Percentiles rank a stretch among this genome's conserved stretches.
Evolutionary conservation across 306 rosid genomes (phyloP).

Genomic region (Abrus pulchellus): DNA sequence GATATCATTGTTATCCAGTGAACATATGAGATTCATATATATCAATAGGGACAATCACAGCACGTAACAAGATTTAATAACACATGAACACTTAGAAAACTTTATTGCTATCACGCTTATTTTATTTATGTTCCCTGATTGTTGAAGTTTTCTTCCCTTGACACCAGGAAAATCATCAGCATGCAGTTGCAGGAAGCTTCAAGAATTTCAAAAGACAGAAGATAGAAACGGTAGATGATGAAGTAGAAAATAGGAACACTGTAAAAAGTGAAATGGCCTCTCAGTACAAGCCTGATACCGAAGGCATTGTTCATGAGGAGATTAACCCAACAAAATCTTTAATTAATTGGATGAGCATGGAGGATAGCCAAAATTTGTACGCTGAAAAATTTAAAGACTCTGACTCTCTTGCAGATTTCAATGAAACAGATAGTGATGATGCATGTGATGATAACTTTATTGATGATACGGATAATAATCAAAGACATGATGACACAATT

Average conservation of each 20-base stretch:
- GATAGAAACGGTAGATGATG: constrained; percentile 46
- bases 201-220: constrained; percentile 70
- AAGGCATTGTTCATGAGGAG: constrained; percentile 49
- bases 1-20: neutral
- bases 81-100: neutral
- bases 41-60: neutral
- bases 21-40: constrained; percentile 1
- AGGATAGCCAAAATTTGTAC: constrained; percentile 61
- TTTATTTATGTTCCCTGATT: constrained; percentile 30
- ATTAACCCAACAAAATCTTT: constrained; percentile 41
- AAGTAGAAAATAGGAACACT: constrained; percentile 44
- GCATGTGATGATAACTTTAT: constrained; percentile 56
- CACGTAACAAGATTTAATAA: neutral
- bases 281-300: constrained; percentile 46
- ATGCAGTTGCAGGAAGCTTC: constrained; percentile 51
- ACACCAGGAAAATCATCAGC: constrained; percentile 60
- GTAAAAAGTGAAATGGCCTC: constrained; percentile 54
- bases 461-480: constrained; percentile 44
- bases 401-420: constrained; percentile 58
- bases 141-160: constrained; percentile 1
- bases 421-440: constrained; percentile 66
- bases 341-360: constrained; percentile 88
- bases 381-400: constrained; percentile 59
- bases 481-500: constrained; percentile 48
- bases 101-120: neutral